phyloP scores from a whole-genome alignment of 1,284 basidiomycete genomes.

The Tausonia pullulans region DNA sequence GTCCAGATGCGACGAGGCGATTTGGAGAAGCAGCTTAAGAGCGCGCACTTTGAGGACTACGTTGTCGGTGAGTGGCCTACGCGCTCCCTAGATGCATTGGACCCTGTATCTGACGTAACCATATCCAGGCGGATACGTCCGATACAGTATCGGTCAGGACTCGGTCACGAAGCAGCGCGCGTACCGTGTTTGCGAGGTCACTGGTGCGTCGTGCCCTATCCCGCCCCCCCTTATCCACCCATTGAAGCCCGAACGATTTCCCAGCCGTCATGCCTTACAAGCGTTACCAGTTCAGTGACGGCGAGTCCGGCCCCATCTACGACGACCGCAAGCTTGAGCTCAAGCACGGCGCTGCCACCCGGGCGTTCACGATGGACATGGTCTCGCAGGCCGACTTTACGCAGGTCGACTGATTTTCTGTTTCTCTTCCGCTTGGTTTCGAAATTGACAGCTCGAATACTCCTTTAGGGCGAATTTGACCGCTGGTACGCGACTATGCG shows the following conservation, averaged over 20 bases:
- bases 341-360: slow-evolving; percentile 10
- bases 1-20: slow-evolving; percentile 52
- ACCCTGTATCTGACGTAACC: background rate
- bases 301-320: background rate
- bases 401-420: background rate
- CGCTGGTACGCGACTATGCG: background rate
- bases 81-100: slow-evolving; percentile 15
- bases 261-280: slow-evolving; percentile 4
- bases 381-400: slow-evolving; percentile 8
- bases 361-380: slow-evolving; percentile 4
- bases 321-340: slow-evolving; percentile 11
- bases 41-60: slow-evolving; percentile 66
- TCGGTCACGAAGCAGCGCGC: slow-evolving; percentile 48
- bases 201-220: slow-evolving; percentile 44
- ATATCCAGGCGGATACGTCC: slow-evolving; percentile 59
- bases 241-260: background rate
- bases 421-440: background rate
- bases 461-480: background rate
- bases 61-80: slow-evolving; percentile 47
- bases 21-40: slow-evolving; percentile 52
- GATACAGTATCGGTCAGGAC: slow-evolving; percentile 51
- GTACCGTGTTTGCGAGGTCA: slow-evolving; percentile 72
- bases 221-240: background rate
- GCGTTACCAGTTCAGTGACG: slow-evolving; percentile 7
- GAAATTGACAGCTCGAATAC: background rate